phyloP scores from a whole-genome alignment of 2,329 filamentous ascomycete genomes.

The Claviceps lovelessii region DNA sequence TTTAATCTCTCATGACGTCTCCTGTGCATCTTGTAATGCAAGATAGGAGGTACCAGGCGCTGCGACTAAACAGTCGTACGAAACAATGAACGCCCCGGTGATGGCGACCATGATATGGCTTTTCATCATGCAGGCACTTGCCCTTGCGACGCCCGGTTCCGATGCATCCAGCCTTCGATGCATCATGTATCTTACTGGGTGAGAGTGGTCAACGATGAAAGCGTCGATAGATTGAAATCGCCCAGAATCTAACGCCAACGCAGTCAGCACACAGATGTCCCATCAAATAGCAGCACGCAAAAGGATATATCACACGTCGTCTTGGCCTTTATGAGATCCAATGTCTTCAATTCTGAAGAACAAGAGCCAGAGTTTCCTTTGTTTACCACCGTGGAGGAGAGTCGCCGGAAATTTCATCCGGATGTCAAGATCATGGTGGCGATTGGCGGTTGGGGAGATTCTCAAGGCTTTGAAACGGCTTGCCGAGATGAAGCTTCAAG shows the following conservation, averaged over 20 bases:
- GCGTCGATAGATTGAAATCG: background rate
- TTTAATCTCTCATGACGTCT: background rate
- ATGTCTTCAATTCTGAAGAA: conserved; percentile 32
- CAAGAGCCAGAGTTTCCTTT: conserved; percentile 30
- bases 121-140: background rate
- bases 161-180: conserved; percentile 15
- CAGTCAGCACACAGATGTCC: conserved; percentile 34
- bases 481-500: conserved; percentile 37
- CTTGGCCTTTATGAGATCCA: conserved; percentile 42
- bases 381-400: conserved; percentile 35
- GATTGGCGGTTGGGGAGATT: conserved; percentile 64
- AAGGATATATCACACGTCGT: conserved; percentile 40
- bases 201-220: conserved; percentile 5
- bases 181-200: conserved; percentile 39
- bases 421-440: conserved; percentile 53
- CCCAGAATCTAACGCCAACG: background rate
- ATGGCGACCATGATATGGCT: conserved; percentile 1
- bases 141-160: background rate
- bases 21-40: background rate
- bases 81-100: background rate
- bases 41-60: background rate
- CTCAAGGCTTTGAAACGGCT: conserved; percentile 44
- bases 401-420: conserved; percentile 32
- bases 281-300: conserved; percentile 20
- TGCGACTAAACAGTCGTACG: background rate